Percentiles rank a stretch among this genome's conserved stretches.
Conservation (phyloP, 2,329 filamentous ascomycete species). For the Colletotrichum sublineola region DNA sequence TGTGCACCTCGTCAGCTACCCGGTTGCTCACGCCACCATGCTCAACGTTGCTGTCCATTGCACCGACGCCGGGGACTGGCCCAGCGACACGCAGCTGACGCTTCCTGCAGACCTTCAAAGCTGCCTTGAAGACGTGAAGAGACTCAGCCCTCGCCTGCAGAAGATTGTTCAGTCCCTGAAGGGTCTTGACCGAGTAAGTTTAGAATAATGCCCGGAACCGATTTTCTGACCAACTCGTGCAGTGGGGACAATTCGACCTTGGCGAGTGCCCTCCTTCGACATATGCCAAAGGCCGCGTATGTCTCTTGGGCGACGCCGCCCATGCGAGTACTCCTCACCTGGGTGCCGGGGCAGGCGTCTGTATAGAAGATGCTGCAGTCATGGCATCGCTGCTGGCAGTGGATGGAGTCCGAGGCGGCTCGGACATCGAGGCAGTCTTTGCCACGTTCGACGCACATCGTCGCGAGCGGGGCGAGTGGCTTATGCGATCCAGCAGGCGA, state of each 20-base stretch:
- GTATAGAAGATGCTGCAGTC: conserved; percentile 65
- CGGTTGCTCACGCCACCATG: conserved; percentile 65
- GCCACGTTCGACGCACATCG: conserved; percentile 63
- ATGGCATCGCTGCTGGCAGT: conserved; percentile 61
- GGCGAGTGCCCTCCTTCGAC: conserved; percentile 57
- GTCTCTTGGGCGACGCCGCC: conserved; percentile 72
- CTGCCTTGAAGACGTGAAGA: background rate
- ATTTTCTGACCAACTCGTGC: background rate
- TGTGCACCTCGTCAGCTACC: conserved; percentile 71
- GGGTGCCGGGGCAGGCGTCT: conserved; percentile 70
- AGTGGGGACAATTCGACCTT: conserved; percentile 63
- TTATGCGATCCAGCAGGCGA: conserved; percentile 64
- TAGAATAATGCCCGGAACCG: background rate
- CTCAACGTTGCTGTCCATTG: conserved; percentile 67
- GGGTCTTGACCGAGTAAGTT: conserved; percentile 11
- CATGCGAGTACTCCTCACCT: conserved; percentile 73
- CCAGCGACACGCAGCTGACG: conserved; percentile 41
- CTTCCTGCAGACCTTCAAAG: conserved; percentile 35
- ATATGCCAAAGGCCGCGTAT: conserved; percentile 59
- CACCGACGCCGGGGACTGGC: conserved; percentile 51
- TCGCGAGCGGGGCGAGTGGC: conserved; percentile 61
- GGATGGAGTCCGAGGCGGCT: conserved; percentile 49
- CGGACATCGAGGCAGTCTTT: conserved; percentile 60
- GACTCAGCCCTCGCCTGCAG: background rate
- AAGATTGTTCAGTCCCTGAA: background rate